phyloP scores from a whole-genome alignment of 2,329 filamentous ascomycete species.

The Xylaria sp. region DNA sequence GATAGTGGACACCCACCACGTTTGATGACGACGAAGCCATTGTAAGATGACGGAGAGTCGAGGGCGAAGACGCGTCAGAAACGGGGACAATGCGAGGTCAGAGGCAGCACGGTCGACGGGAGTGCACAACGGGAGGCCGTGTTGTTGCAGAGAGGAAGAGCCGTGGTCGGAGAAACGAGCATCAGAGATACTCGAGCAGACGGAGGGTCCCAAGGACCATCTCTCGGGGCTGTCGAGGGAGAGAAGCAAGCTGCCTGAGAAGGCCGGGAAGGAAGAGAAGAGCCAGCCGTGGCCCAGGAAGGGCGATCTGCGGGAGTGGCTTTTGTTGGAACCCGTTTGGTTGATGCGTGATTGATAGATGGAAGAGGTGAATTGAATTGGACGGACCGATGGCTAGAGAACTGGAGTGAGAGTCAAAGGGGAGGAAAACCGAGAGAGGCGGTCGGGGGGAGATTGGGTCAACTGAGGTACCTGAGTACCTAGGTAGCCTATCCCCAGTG shows the following conservation, averaged over 20 bases:
- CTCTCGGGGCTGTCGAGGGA: slow-evolving; percentile 41
- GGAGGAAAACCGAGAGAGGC: slow-evolving; percentile 47
- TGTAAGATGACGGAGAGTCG: slow-evolving; percentile 42
- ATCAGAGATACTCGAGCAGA: slow-evolving; percentile 46
- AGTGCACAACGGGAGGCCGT: slow-evolving; percentile 20
- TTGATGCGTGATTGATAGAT: slow-evolving; percentile 36
- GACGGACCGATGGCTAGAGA: slow-evolving; percentile 39
- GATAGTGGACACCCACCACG: slow-evolving; percentile 98
- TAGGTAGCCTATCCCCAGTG: slow-evolving; percentile 5
- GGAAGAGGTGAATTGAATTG: slow-evolving; percentile 41
- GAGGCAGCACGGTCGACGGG: slow-evolving; percentile 18
- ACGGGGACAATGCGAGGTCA: slow-evolving; percentile 33
- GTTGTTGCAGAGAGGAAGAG: slow-evolving; percentile 27
- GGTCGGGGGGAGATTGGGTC: slow-evolving; percentile 43
- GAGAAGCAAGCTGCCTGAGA: slow-evolving; percentile 37
- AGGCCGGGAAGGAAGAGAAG: slow-evolving; percentile 33
- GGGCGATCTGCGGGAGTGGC: slow-evolving; percentile 34
- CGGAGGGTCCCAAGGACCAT: slow-evolving; percentile 43
- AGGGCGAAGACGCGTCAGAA: slow-evolving; percentile 27
- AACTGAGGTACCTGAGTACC: slow-evolving; percentile 30
- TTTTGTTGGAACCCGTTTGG: slow-evolving; percentile 28
- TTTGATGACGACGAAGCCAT: slow-evolving; percentile 94
- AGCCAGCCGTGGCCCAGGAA: slow-evolving; percentile 44
- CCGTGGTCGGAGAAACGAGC: slow-evolving; percentile 38
- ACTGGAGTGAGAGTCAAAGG: slow-evolving; percentile 47